These are phyloP conservation scores for Candida orba DNA, from an alignment of 805 yeast genomes.

Conservation along the genomic window DNA sequence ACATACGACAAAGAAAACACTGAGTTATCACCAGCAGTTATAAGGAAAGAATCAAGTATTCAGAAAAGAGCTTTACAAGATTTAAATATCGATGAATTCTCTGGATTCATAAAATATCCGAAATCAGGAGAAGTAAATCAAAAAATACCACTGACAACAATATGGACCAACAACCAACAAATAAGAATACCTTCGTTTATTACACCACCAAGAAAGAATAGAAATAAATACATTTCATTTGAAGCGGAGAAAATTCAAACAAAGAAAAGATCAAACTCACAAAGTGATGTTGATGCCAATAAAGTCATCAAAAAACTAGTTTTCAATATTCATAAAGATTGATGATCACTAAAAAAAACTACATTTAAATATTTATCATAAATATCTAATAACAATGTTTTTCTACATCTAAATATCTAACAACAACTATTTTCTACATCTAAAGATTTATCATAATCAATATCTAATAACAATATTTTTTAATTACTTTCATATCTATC, in stretches of 20 bases:
- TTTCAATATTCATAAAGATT: slow-evolving; percentile 20
- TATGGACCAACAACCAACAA: slow-evolving; percentile 13
- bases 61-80: slow-evolving; percentile 11
- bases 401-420: background rate
- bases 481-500: no score
- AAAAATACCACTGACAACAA: slow-evolving; percentile 8
- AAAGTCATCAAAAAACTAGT: slow-evolving; percentile 20
- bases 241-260: slow-evolving; percentile 8
- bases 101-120: slow-evolving; percentile 14
- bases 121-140: background rate
- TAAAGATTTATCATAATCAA: background rate
- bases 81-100: slow-evolving; percentile 11
- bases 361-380: background rate
- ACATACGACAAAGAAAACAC: slow-evolving; percentile 15
- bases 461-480: background rate
- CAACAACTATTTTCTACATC: background rate
- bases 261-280: slow-evolving; percentile 19
- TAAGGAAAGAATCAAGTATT: background rate
- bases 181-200: slow-evolving; percentile 17
- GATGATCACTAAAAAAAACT: background rate
- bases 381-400: background rate
- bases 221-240: slow-evolving; percentile 16
- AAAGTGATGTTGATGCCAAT: slow-evolving; percentile 12
- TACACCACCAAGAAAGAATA: slow-evolving; percentile 22
- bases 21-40: background rate